Evolutionary conservation across 495 filamentous ascomycete genomes (phyloP), one percentile per base, ranked within the genome.

Genomic region (Cairneyella variabilis): DNA sequence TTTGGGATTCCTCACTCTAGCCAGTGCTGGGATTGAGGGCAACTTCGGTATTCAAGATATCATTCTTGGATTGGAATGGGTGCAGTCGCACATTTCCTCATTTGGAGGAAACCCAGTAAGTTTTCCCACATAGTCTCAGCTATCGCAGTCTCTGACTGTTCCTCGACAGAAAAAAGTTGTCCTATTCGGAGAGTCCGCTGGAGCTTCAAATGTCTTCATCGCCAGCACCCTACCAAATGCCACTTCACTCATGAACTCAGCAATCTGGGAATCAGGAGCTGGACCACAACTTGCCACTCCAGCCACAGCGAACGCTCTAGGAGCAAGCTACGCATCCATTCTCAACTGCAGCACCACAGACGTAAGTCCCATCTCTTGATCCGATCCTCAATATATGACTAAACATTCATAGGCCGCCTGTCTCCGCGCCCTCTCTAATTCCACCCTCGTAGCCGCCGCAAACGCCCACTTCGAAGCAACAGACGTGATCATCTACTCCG

Each of bases 11-110:
- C 60, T 67, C 8, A 57, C 69, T 58, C 20, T 52, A 3, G 21
- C 3, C n/a, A 6, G 75, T 75, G 43, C 32, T 27, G 48, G 47
- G 2, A 38, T 52, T 22, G n/a, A 12, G 20, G 79, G 79, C 9
- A 82, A 82, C 38, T 82, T 68, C 48, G 77, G 76, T 2, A 61
- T 82, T 5, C 68, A 66, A 6, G 78, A 82, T 60, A 72, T 60
- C 58, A 72, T 66, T 66, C 71, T 71, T 37, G 70, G 64, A 2
- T 57, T 73, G 4, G 57, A 66, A 26, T 76, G 71, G 72, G 62
- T 83, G 36, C 67, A 75, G 44, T 66, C 66, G 42, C 72, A 79
- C 18, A 54, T 54, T 57, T 58, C 53, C 3, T 60, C 56, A 3
- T 69, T 69, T 56, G 63, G 65, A 17, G 66, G 61, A 10, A 47